A percentile compares a stretch with the other conserved stretches of the same genome.
Evolutionary conservation across 2,329 filamentous ascomycete species (phyloP).

Genomic region (Pseudogymnoascus sp.): DNA sequence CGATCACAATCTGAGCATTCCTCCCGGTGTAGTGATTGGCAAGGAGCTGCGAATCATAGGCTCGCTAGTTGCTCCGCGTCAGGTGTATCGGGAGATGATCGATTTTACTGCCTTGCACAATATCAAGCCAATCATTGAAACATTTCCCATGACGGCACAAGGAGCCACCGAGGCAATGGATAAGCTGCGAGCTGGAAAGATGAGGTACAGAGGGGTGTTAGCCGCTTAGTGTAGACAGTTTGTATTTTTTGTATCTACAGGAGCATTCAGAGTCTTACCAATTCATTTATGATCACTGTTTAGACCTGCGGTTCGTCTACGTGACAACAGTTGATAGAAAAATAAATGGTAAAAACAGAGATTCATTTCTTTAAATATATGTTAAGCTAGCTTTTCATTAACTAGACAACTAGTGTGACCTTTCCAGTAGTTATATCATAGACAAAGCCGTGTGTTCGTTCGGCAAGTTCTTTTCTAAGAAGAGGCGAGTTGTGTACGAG

Average conservation of each 20-base stretch:
- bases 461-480: slow-evolving; percentile 21
- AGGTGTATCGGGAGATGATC: slow-evolving; percentile 52
- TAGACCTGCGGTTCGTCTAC: neutral
- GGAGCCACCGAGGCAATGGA: slow-evolving; percentile 44
- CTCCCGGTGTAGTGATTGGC: slow-evolving; percentile 24
- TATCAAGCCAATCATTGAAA: slow-evolving; percentile 52
- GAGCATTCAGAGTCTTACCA: neutral
- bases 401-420: slow-evolving; percentile 12
- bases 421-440: slow-evolving; percentile 25
- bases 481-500: slow-evolving; percentile 19
- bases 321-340: neutral
- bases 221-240: slow-evolving; percentile 11
- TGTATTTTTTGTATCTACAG: neutral
- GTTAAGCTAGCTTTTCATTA: neutral
- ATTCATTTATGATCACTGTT: neutral
- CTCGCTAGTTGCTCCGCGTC: slow-evolving; percentile 31
- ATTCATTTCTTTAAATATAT: neutral
- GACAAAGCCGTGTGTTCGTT: slow-evolving; percentile 18
- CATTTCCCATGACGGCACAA: slow-evolving; percentile 47
- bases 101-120: slow-evolving; percentile 50
- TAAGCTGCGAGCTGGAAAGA: slow-evolving; percentile 50
- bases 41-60: slow-evolving; percentile 25
- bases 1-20: slow-evolving; percentile 34
- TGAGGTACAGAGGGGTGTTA: slow-evolving; percentile 43
- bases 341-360: neutral